phyloP scores from a whole-genome alignment of 73 alveolate species.

The Symbiodinium pilosum region DNA sequence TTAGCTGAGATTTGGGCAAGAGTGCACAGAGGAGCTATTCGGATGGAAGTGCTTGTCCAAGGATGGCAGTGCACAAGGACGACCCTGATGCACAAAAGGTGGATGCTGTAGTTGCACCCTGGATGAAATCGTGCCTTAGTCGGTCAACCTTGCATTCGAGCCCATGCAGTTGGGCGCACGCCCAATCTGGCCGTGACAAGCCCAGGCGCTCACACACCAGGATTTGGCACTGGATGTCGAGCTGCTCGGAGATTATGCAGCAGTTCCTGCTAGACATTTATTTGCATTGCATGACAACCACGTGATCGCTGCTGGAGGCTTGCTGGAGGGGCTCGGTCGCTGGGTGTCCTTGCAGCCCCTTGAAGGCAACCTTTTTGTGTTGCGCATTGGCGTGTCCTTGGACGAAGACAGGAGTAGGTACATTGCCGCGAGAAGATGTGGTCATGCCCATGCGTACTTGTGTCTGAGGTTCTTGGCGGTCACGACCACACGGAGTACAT shows the following conservation, averaged over 20 bases:
- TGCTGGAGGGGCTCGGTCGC: conserved; percentile 4
- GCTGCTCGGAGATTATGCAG: conserved; percentile 8
- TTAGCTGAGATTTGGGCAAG: too few relatives aligned
- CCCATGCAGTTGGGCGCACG: too few relatives aligned
- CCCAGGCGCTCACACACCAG: conserved; percentile 70
- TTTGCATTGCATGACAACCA: too few relatives aligned
- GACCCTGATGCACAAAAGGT: conserved; percentile 52
- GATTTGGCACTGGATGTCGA: conserved; percentile 46
- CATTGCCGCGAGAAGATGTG: background rate
- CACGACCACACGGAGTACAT: conserved; percentile 75
- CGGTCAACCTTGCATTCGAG: too few relatives aligned
- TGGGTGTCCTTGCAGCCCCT: conserved; percentile 54
- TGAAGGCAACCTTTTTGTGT: background rate
- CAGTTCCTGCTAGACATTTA: too few relatives aligned
- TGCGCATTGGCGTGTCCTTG: too few relatives aligned
- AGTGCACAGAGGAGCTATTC: too few relatives aligned
- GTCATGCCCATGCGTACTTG: background rate
- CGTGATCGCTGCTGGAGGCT: conserved; percentile 8
- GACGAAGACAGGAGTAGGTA: background rate
- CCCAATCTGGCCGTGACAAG: background rate
- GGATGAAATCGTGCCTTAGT: background rate
- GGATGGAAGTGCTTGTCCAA: background rate
- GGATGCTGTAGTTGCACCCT: conserved; percentile 39
- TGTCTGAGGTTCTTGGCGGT: conserved; percentile 48
- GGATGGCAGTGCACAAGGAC: conserved; percentile 45